These are phyloP conservation scores for Gossypium schwendimanii DNA, from an alignment of 441 rosid species.

Conservation along the genomic window DNA sequence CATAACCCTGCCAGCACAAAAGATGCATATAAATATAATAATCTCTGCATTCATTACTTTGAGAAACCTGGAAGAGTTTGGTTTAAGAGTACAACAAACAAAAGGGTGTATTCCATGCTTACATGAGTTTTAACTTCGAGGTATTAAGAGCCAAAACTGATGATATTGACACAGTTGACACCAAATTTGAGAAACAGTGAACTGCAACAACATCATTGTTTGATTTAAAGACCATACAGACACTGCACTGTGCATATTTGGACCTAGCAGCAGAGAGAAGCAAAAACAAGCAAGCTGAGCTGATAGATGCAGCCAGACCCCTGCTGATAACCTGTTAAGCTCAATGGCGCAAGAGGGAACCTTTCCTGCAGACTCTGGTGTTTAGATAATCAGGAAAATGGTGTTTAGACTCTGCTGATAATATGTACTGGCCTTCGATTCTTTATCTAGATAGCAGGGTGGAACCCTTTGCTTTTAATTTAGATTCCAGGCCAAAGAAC, in stretches of 20 bases:
- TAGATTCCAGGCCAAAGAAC: conserved; percentile 81
- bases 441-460: conserved; percentile 41
- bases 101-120: too few relatives aligned
- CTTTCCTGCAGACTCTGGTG: not conserved
- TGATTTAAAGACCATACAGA: not conserved
- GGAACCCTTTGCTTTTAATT: conserved; percentile 64
- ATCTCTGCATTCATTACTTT: not conserved
- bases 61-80: conserved; percentile 4
- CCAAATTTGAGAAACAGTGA: not conserved
- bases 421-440: not conserved
- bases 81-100: not conserved
- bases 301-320: not conserved
- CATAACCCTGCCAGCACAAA: not conserved
- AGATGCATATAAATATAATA: not conserved
- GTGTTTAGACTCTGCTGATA: too few relatives aligned
- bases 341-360: not conserved
- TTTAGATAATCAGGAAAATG: not conserved
- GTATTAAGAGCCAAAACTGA: too few relatives aligned
- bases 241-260: not conserved
- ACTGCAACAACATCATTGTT: not conserved
- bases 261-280: not conserved
- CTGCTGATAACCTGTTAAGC: not conserved
- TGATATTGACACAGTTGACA: too few relatives aligned
- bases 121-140: too few relatives aligned
- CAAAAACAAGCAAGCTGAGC: not conserved